These are phyloP conservation scores for Trypanosoma brucei DNA, from an alignment of 208 protist species.

Conservation along the genomic window DNA sequence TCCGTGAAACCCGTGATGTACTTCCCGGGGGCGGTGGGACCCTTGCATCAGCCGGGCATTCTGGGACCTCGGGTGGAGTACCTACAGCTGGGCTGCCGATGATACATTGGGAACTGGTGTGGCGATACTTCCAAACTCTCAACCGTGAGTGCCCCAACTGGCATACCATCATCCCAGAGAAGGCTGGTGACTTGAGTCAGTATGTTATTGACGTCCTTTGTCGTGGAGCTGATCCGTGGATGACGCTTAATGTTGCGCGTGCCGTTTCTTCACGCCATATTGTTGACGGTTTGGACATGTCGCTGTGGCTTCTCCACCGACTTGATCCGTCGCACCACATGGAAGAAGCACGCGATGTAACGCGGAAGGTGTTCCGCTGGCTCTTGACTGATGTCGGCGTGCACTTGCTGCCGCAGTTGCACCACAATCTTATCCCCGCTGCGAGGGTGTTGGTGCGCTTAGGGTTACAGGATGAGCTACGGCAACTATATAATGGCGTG, in stretches of 20 bases:
- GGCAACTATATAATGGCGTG: slow-evolving; percentile 72
- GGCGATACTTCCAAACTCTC: slow-evolving; percentile 66
- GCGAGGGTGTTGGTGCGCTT: slow-evolving; percentile 70
- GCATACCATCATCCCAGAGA: slow-evolving; percentile 44
- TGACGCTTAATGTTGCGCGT: slow-evolving; percentile 73
- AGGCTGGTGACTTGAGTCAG: slow-evolving; percentile 54
- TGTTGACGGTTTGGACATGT: slow-evolving; percentile 78
- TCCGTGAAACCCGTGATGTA: slow-evolving; percentile 65
- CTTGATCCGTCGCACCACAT: slow-evolving; percentile 72
- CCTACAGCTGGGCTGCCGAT: slow-evolving; percentile 40
- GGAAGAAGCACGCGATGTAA: slow-evolving; percentile 58
- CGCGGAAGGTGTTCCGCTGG: slow-evolving; percentile 74
- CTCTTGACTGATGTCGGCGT: slow-evolving; percentile 75
- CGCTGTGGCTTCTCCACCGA: slow-evolving; percentile 74
- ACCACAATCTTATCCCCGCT: slow-evolving; percentile 67
- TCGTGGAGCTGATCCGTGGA: slow-evolving; percentile 75
- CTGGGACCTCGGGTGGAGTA: not conserved
- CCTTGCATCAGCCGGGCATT: not conserved
- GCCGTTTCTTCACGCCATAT: slow-evolving; percentile 49
- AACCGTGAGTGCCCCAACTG: slow-evolving; percentile 70
- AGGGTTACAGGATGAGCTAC: slow-evolving; percentile 60
- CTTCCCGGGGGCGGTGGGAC: slow-evolving; percentile 8
- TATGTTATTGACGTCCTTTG: slow-evolving; percentile 66
- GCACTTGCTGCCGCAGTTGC: slow-evolving; percentile 65
- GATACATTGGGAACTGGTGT: slow-evolving; percentile 83